phyloP scores from a whole-genome alignment of 2,329 filamentous ascomycete species.

The Beauveria sp. region DNA sequence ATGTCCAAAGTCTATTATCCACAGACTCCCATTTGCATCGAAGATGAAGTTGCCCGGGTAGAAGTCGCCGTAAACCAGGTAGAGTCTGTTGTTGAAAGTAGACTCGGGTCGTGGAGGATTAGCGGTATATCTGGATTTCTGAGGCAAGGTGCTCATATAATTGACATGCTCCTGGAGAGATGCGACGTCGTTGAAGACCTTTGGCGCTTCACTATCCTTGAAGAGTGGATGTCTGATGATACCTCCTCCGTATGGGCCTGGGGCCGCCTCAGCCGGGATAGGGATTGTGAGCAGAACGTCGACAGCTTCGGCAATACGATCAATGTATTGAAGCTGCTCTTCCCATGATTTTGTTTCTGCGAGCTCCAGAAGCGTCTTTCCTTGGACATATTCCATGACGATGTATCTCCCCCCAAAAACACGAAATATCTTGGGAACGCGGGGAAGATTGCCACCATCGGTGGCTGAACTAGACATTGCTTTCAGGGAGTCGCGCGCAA shows the following conservation, averaged over 20 bases:
- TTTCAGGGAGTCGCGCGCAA: neutral
- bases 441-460: neutral
- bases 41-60: neutral
- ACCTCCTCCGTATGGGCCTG: neutral
- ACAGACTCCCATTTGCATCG: neutral
- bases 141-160: neutral
- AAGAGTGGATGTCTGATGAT: neutral
- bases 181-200: neutral
- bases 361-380: neutral
- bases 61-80: neutral
- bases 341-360: neutral
- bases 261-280: neutral
- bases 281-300: neutral
- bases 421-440: neutral
- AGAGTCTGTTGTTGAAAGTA: neutral
- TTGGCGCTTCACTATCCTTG: neutral
- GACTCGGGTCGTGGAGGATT: neutral
- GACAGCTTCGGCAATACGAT: neutral
- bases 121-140: neutral
- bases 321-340: neutral
- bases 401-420: neutral
- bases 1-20: neutral
- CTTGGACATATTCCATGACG: neutral
- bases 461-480: neutral
- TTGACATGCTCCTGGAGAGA: neutral